Evolutionary conservation across 2,329 filamentous ascomycete species (phyloP), one percentile per base, ranked within the genome.

Genomic region (Aspergillus sp.): DNA sequence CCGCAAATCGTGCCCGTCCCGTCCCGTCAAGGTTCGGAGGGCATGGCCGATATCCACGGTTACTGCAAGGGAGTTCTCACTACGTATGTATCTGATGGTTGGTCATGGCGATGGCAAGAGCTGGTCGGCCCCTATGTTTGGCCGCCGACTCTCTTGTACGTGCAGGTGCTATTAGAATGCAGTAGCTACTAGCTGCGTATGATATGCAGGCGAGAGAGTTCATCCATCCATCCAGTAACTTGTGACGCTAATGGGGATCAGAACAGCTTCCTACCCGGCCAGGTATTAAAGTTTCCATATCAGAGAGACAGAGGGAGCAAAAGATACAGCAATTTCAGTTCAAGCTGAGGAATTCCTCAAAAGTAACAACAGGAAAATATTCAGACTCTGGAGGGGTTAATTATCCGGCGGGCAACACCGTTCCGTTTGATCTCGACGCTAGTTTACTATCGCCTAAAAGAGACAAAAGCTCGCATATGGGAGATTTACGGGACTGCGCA

Each of bases 21-120:
- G 73, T 72, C 70, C 73, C 73, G 73, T 75, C 70, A 75, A 76
- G 71, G 73, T 75, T 75, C 67, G 69, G 69, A 69, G 63, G 63
- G 66, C 67, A 68, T 71, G 69, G 64, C 64, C 63, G 63, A 69
- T 62, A 69, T 55, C 71, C 70, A 74, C 60, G 69, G 69, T 70
- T 66, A 65, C 69, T 61, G 69, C 68, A 74, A 74, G 71, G 41
- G 72, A 70, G 70, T 55, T 25, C 30, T 25, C 32, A 36, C 32
- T 36, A 36, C 9, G 39, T 45, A 55, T n/a, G 43, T 19, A 55
- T 50, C 47, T n/a, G 47, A 50, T 32, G 25, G 47, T 8, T 17
- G 47, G 47, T 25, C n/a, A 50, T 30, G 47, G 25, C 47, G 25
- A 50, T 17, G 47, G 28, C 25, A 50, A 30, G 25, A 50, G 47